phyloP scores from a whole-genome alignment of 257 asterid species.

The Perilla frutescens region DNA sequence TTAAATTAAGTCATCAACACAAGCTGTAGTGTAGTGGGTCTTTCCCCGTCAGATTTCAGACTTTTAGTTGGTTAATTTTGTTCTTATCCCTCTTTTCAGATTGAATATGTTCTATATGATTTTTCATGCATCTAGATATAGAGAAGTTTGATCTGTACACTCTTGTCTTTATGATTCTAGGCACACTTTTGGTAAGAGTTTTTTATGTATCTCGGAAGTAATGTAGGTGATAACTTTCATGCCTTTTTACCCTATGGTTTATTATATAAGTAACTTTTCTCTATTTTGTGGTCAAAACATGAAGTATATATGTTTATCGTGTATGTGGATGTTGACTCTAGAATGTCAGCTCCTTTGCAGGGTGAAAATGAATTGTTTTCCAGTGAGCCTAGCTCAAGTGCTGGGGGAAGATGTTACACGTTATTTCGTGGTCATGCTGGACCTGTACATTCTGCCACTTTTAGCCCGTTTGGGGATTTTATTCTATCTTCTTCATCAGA shows the following conservation, averaged over 20 bases:
- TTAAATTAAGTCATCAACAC: neutral
- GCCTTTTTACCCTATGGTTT: slow-evolving; percentile 4
- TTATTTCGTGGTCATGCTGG: slow-evolving; percentile 93
- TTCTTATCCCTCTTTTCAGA: neutral
- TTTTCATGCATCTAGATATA: slow-evolving; percentile 12
- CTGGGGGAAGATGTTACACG: slow-evolving; percentile 71
- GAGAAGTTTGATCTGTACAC: neutral
- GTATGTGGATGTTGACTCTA: slow-evolving; percentile 38
- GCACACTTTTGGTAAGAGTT: slow-evolving; percentile 10
- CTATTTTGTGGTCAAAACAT: neutral
- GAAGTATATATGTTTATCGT: slow-evolving; percentile 6
- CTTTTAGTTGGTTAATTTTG: neutral
- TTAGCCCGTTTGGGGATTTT: slow-evolving; percentile 92
- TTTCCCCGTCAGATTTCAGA: neutral
- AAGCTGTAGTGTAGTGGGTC: neutral
- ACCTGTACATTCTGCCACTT: slow-evolving; percentile 88
- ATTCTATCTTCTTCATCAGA: slow-evolving; percentile 95
- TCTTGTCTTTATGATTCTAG: slow-evolving; percentile 11
- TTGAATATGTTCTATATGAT: neutral
- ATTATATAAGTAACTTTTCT: neutral
- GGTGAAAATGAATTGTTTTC: slow-evolving; percentile 63
- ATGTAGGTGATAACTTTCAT: neutral
- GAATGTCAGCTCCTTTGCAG: slow-evolving; percentile 70
- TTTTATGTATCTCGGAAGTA: neutral
- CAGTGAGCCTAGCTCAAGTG: slow-evolving; percentile 55